Conservation (phyloP, 345 rosid genomes). For the Bruguiera sexangula region DNA sequence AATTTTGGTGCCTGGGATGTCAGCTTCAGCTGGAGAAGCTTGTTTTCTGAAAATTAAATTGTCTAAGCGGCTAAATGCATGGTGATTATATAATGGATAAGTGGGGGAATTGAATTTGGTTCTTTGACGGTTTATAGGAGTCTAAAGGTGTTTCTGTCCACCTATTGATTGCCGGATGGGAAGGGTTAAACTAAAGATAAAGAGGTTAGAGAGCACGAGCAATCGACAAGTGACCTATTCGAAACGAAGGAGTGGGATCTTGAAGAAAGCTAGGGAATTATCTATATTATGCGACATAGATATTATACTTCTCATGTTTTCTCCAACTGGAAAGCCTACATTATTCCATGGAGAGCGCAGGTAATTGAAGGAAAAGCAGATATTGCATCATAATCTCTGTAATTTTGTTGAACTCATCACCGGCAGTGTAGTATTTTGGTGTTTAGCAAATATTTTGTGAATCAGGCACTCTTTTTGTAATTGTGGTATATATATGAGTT, state of each 20-base stretch:
- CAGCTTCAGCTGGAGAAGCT: constrained; percentile 25
- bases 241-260: constrained; percentile 72
- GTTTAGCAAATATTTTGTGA: too few relatives aligned
- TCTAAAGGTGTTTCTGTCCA: background rate
- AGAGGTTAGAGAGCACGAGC: constrained; percentile 70
- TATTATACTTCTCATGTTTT: constrained; percentile 80
- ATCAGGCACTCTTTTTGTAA: too few relatives aligned
- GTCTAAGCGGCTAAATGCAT: constrained; percentile 13
- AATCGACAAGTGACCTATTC: constrained; percentile 80
- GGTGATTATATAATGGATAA: background rate
- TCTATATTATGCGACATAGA: constrained; percentile 83
- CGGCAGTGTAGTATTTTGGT: background rate
- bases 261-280: constrained; percentile 89
- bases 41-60: constrained; percentile 24
- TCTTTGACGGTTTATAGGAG: background rate
- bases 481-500: too few relatives aligned
- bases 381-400: background rate
- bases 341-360: constrained; percentile 71
- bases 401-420: background rate
- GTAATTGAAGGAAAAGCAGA: constrained; percentile 24
- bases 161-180: constrained; percentile 56
- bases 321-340: constrained; percentile 75
- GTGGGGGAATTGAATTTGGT: background rate
- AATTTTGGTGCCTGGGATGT: constrained; percentile 33
- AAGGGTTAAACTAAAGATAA: constrained; percentile 82